A percentile compares a stretch with the other conserved stretches of the same genome.
phyloP scores from a whole-genome alignment of 176 grass and related monocot species.

The Lolium rigidum region DNA sequence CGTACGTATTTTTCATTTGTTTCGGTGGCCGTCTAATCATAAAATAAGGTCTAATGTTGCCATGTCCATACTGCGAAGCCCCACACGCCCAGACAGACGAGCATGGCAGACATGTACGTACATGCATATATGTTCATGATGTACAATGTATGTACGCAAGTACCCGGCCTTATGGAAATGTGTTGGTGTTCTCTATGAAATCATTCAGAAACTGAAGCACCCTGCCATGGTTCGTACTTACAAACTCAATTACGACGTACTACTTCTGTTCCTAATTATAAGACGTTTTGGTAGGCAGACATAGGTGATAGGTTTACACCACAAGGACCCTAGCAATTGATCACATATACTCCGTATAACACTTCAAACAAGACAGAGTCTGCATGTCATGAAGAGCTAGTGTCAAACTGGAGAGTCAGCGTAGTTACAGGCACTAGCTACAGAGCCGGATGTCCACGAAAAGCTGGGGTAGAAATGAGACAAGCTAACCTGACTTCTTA shows the following conservation, averaged over 20 bases:
- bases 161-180: not conserved
- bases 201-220: not conserved
- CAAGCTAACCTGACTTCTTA: not conserved
- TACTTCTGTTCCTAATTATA: no score
- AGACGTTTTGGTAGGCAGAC: no score
- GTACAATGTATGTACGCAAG: not conserved
- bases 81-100: not conserved
- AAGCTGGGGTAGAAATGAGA: not conserved
- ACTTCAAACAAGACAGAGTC: no score
- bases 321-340: no score
- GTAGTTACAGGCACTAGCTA: not conserved
- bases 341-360: no score
- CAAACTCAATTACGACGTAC: no score
- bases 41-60: not conserved
- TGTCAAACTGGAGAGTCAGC: no score
- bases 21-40: constrained; percentile 12
- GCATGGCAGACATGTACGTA: not conserved
- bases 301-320: no score
- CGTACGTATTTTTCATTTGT: not conserved
- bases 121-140: not conserved
- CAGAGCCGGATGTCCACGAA: constrained; percentile 15
- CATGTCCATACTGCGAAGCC: not conserved
- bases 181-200: not conserved
- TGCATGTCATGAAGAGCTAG: no score
- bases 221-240: no score